A percentile compares a stretch with the other conserved stretches of the same genome.
Evolutionary conservation across 225 moss, liverwort and hornwort species (phyloP).

Genomic region (Polytrichum formosum): DNA sequence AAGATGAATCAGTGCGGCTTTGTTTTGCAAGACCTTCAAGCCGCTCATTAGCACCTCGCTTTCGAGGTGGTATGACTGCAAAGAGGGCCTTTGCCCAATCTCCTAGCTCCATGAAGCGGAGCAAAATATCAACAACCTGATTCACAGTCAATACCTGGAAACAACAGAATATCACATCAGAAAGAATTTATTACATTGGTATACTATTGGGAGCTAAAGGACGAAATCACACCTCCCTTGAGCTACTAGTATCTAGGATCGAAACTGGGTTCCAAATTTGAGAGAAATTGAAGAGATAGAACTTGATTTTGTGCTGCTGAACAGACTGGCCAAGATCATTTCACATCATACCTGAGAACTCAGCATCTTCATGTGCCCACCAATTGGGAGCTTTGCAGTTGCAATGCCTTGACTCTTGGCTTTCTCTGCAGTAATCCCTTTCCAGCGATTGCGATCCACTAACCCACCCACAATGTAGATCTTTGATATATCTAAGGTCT

Average conservation of each 20-base stretch:
- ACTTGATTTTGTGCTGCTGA: not conserved
- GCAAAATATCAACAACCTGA: constrained; percentile 83
- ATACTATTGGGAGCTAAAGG: no score
- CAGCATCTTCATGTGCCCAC: constrained; percentile 85
- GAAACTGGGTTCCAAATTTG: no score
- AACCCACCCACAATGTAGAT: constrained; percentile 94
- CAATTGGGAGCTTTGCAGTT: constrained; percentile 89
- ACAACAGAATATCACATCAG: not conserved
- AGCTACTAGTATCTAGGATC: no score
- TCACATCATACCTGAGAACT: constrained; percentile 61
- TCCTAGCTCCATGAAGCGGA: constrained; percentile 59
- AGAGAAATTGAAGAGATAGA: no score
- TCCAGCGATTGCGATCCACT: constrained; percentile 96
- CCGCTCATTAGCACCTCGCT: constrained; percentile 46
- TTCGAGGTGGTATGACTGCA: constrained; percentile 67
- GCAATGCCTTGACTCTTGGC: constrained; percentile 75
- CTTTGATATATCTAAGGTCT: constrained; percentile 67
- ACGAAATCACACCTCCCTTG: no score
- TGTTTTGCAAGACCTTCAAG: constrained; percentile 39
- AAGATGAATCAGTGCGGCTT: constrained; percentile 20
- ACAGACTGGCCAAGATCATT: not conserved
- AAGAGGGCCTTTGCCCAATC: constrained; percentile 78
- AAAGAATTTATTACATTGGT: not conserved
- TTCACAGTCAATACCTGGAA: constrained; percentile 89
- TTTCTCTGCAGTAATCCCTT: constrained; percentile 90